phyloP scores from a whole-genome alignment of 192 early-diverging fungal species.

The Podila epigama region DNA sequence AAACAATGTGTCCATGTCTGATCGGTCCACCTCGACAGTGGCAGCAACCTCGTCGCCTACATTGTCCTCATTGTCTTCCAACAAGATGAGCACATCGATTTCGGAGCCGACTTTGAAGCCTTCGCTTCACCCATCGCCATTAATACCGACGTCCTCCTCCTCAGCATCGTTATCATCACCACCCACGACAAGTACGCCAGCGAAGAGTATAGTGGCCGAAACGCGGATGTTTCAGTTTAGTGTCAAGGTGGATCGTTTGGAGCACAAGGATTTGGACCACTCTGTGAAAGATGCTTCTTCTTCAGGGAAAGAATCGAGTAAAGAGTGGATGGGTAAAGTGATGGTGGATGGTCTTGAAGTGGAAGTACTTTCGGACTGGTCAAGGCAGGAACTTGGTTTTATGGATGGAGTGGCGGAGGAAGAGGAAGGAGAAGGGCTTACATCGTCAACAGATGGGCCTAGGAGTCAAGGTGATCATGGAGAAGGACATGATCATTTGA shows the following conservation, averaged over 20 bases:
- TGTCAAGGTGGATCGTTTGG: slow-evolving; percentile 37
- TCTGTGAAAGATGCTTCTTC: background rate
- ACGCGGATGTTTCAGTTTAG: slow-evolving; percentile 45
- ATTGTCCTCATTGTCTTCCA: too few relatives aligned
- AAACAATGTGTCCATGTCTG: background rate
- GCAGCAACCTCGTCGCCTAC: too few relatives aligned
- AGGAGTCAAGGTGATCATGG: background rate
- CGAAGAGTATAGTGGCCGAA: background rate
- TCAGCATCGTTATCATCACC: too few relatives aligned
- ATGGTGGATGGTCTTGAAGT: slow-evolving; percentile 33
- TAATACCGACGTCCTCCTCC: too few relatives aligned
- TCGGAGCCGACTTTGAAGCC: background rate
- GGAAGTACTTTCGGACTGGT: slow-evolving; percentile 15
- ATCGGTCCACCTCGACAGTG: too few relatives aligned
- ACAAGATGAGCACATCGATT: background rate
- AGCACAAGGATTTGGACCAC: slow-evolving; percentile 35
- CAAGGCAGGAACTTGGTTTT: slow-evolving; percentile 35
- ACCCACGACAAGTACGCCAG: too few relatives aligned
- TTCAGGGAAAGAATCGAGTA: background rate
- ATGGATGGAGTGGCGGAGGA: slow-evolving; percentile 40
- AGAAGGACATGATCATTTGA: background rate
- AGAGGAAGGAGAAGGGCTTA: background rate
- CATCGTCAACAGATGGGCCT: background rate
- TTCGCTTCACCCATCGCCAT: background rate
- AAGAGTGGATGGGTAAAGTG: slow-evolving; percentile 38